phyloP scores from a whole-genome alignment of 768 basidiomycete genomes.

The Mycena olivaceomarginata region DNA sequence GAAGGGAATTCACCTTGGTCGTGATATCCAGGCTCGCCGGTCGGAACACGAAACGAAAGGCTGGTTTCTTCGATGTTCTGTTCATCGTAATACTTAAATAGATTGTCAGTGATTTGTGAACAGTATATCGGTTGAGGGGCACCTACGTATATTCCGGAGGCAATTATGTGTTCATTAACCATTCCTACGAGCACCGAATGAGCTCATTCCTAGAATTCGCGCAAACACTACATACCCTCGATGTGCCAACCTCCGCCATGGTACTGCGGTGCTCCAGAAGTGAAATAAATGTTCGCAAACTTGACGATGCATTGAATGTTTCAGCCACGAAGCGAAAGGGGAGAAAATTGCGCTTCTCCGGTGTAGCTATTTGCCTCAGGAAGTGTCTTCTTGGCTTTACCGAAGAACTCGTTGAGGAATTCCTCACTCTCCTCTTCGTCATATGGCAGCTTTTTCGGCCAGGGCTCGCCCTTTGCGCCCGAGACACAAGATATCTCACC shows the following conservation, averaged over 20 bases:
- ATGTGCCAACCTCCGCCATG: conserved; percentile 57
- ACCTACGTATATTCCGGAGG: conserved; percentile 46
- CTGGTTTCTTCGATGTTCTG: conserved; percentile 54
- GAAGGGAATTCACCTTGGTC: conserved; percentile 38
- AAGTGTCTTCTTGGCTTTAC: neutral
- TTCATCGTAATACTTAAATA: conserved; percentile 48
- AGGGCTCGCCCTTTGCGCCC: neutral
- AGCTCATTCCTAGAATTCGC: neutral
- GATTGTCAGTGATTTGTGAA: conserved; percentile 34
- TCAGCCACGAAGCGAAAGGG: conserved; percentile 21
- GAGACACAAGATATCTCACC: conserved; percentile 11
- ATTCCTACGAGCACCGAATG: conserved; percentile 27
- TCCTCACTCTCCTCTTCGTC: conserved; percentile 8
- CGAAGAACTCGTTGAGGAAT: neutral
- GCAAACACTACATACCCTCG: conserved; percentile 44
- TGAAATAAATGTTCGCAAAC: conserved; percentile 56
- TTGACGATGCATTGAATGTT: conserved; percentile 58
- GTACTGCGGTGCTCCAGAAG: conserved; percentile 51
- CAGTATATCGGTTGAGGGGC: conserved; percentile 31
- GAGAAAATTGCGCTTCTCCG: conserved; percentile 18
- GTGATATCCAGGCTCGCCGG: conserved; percentile 34
- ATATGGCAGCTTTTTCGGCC: neutral
- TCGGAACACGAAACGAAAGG: conserved; percentile 56
- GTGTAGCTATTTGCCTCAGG: conserved; percentile 32
- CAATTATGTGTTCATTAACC: conserved; percentile 43